Evolutionary conservation across 225 moss, liverwort and hornwort genomes (phyloP), one percentile per base, ranked within the genome.

Genomic region (Physcomitrellopsis africana): DNA sequence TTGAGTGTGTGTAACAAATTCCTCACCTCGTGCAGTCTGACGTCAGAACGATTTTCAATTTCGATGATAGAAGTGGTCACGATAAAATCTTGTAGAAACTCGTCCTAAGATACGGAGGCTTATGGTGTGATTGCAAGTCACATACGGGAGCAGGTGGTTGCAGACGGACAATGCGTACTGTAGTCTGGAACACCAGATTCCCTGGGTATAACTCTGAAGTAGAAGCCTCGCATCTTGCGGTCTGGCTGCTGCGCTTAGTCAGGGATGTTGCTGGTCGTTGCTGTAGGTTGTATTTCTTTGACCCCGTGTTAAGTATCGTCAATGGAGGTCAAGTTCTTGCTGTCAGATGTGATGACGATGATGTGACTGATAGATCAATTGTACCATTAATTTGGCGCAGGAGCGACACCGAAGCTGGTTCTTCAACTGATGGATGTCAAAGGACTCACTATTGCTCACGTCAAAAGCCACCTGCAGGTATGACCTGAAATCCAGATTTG

Each of bases 401-500:
- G 92, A 84, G 92, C 92, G 32, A 92, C 92, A 14, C 92, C 92
- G 17, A 92, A 92, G 79, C 61, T 92, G 74, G 92, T 92, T 72
- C 89, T 92, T 46, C 92, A 92, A 58, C 80, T 87, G 69, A 92
- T 92, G 92, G 87, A 92, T 72, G 92, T 92, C 78, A 92, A 90
- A 51, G 92, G 92, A 63, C 87, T 92, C 69, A 92, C 92, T 2
- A 92, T 92, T 63, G 92, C 92, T 49, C 92, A 92, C 74, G 92
- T 92, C 68, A 92, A 92, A 78, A 92, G 92, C 68, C 92, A 92
- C 75, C 82, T 92, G 69, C 92, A 92, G 89, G 92, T 92, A 49
- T 70, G 84, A 60, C 60, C 56, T 37, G 47, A 41, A 44, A 66
- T 17, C 17, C 43, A 8, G 19, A 62, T 74, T 69, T 64, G 9